A percentile compares a stretch with the other conserved stretches of the same genome.
These are phyloP conservation scores for Urostyla sp. DNA, from an alignment of 73 alveolate genomes.

Conservation along the genomic window DNA sequence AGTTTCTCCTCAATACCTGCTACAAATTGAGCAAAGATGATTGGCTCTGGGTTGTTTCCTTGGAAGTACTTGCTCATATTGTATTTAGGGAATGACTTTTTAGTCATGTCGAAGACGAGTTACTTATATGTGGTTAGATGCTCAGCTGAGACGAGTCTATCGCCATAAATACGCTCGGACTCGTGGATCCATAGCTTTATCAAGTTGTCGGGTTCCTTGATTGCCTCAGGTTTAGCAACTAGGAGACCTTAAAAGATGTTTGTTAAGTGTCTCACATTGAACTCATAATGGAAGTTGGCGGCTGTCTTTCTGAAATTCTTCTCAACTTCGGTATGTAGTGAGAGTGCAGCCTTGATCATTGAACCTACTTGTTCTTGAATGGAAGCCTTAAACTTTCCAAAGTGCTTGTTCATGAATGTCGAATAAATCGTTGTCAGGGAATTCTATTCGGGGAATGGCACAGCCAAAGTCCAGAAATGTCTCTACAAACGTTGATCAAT, in stretches of 20 bases:
- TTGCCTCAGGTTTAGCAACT: conserved; percentile 93
- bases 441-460: conserved; percentile 97
- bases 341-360: conserved; percentile 97
- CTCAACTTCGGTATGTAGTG: conserved; percentile 97
- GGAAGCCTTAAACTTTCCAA: conserved; percentile 93
- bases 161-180: conserved; percentile 99
- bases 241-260: conserved; percentile 99
- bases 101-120: conserved; percentile 75
- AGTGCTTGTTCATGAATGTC: conserved; percentile 98
- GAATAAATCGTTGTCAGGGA: conserved; percentile 98
- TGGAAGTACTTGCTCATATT: conserved; percentile 84
- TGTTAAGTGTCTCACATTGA: conserved; percentile 98
- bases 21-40: conserved; percentile 98
- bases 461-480: conserved; percentile 99
- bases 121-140: conserved; percentile 86
- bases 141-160: conserved; percentile 94
- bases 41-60: conserved; percentile 98
- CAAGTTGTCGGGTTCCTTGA: conserved; percentile 94
- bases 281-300: conserved; percentile 99
- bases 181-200: conserved; percentile 99
- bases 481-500: conserved; percentile 99
- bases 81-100: conserved; percentile 87
- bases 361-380: conserved; percentile 96
- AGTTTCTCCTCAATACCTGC: conserved; percentile 94
- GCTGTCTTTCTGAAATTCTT: conserved; percentile 99